Percentiles rank a stretch among this genome's conserved stretches.
phyloP scores from a whole-genome alignment of 305 asterid species.

The Fraxinus paxiana region DNA sequence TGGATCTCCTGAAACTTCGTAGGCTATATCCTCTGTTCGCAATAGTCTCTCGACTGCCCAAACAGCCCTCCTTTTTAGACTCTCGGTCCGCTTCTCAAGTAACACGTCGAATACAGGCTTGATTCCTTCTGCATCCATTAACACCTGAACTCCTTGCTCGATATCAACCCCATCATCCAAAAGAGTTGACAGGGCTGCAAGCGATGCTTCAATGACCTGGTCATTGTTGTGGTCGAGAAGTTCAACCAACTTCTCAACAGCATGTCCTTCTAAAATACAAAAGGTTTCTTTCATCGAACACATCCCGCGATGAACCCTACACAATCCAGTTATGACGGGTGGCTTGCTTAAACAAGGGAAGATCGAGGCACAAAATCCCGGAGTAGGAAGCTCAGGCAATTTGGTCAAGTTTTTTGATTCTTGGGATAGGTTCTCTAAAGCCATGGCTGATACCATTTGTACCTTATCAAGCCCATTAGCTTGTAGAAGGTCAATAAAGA shows the following conservation, averaged over 20 bases:
- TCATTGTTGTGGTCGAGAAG: conserved; percentile 82
- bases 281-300: conserved; percentile 76
- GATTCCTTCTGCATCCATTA: conserved; percentile 67
- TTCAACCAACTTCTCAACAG: conserved; percentile 68
- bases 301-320: conserved; percentile 64
- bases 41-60: conserved; percentile 89
- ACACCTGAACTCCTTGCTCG: conserved; percentile 64
- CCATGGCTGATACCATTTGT: conserved; percentile 86
- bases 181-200: conserved; percentile 80
- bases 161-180: conserved; percentile 77
- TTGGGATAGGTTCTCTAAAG: conserved; percentile 77
- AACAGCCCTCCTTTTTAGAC: conserved; percentile 62
- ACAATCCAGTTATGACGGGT: conserved; percentile 51
- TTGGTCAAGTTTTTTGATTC: conserved; percentile 64
- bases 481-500: conserved; percentile 73
- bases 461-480: conserved; percentile 78
- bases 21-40: conserved; percentile 61
- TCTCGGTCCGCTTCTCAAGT: conserved; percentile 74
- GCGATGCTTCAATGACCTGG: conserved; percentile 80
- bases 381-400: conserved; percentile 55
- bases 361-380: conserved; percentile 53
- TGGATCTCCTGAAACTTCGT: conserved; percentile 59
- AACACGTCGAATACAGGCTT: conserved; percentile 67
- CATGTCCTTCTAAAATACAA: conserved; percentile 81
- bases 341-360: conserved; percentile 80